Evolutionary conservation across 306 rosid genomes (phyloP), one percentile per base, ranked within the genome.

Genomic region (Ochetophila trinervis): DNA sequence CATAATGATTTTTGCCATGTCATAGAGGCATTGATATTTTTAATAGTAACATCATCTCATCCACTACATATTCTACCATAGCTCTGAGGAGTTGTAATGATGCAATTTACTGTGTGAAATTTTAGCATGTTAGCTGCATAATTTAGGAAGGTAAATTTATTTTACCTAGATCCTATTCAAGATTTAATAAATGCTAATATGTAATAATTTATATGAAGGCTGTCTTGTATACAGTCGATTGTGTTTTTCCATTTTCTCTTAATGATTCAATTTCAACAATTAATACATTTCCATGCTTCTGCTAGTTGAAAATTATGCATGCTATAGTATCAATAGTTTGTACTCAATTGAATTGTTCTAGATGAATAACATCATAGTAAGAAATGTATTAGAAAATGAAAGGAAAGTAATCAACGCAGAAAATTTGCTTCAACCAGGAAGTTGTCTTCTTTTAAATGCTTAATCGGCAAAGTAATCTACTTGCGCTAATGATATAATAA

Each of bases 331-430:
- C 47, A 47, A 21, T 23, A 24, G 8, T 58, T 57, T 45, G 56
- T 22, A 19, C 20, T 45, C 57, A 44, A 16, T 21, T 27, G 36
- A 20, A 48, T 36, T 66, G 5, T 12, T 19, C 3, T 27, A 12
- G 15, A 13, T 20, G 11, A 15, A 45, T 16, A 24, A 48, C 54
- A 5, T 63, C 50, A 18, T 23, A 42, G 14, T 12, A 0, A 17
- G 19, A 67, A 9, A 42, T 11, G 42, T 23, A 51, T 67, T 67
- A 42, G 48, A 17, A 58, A 35, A n/a, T 58, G 63, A 32, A 35
- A 32, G 19, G 13, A 35, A 58, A n/a, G 48, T 32, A 17, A 55
- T 21, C 21, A 3, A 58, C 40, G 6, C 12, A 40, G 45, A 40
- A 40, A 8, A 11, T 40, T 40, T 40, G 45, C 45, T 40, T 40